Evolutionary conservation across 495 filamentous ascomycete genomes (phyloP).

Genomic region (Neurospora pannonica): DNA sequence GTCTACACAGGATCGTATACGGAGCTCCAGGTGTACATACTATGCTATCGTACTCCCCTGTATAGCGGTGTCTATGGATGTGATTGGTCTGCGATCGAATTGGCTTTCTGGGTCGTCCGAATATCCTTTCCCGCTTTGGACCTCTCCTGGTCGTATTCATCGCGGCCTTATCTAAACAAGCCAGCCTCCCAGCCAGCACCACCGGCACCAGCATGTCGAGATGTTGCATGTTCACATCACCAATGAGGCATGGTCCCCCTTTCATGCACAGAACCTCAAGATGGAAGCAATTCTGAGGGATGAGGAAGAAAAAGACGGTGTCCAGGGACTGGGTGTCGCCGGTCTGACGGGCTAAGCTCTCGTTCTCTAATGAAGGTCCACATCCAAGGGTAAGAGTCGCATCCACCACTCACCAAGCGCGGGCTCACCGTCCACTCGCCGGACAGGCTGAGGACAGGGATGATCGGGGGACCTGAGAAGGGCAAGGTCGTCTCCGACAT

Average conservation of each 20-base stretch:
- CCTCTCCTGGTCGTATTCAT: not conserved
- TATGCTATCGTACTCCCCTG: not conserved
- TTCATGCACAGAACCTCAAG: not conserved
- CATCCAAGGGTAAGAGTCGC: conserved; percentile 6
- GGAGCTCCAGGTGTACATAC: no score
- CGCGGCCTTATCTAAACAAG: not conserved
- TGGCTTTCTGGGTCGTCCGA: not conserved
- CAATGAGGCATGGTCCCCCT: not conserved
- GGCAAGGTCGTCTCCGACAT: not conserved
- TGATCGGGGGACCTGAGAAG: not conserved
- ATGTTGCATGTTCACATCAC: not conserved
- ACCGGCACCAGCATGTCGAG: not conserved
- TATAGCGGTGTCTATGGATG: not conserved
- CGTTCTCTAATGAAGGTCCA: conserved; percentile 21
- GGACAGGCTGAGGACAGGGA: not conserved
- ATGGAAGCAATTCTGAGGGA: not conserved
- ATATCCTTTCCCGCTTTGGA: not conserved
- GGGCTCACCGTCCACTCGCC: conserved; percentile 10
- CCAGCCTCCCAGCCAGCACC: not conserved
- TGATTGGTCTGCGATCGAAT: not conserved
- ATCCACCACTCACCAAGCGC: conserved; percentile 14
- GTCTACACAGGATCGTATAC: not conserved
- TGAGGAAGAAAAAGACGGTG: not conserved
- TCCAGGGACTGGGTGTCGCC: not conserved
- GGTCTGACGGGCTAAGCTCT: not conserved